A percentile compares a stretch with the other conserved stretches of the same genome.
Evolutionary conservation across 305 asterid species (phyloP).

Genomic region (Fraxinus sp.): DNA sequence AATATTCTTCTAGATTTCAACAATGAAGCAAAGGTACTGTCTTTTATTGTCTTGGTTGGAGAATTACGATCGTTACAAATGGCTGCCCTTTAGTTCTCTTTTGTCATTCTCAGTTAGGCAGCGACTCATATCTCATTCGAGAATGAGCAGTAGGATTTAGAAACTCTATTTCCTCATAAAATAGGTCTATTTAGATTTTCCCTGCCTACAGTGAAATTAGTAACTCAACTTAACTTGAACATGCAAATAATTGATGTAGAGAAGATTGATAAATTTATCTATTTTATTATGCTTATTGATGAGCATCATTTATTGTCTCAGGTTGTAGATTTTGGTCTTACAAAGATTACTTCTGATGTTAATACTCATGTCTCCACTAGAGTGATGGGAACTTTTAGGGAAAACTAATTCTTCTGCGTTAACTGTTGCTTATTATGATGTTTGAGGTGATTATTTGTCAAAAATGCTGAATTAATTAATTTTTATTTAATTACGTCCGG

Average conservation of each 20-base stretch:
- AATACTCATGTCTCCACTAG: slow-evolving; percentile 90
- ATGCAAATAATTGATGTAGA: not conserved
- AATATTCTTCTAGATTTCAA: slow-evolving; percentile 74
- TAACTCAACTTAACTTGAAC: not conserved
- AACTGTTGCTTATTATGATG: not conserved
- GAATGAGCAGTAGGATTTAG: not conserved
- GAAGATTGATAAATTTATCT: slow-evolving; percentile 6
- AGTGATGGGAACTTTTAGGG: slow-evolving; percentile 98
- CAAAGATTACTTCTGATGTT: slow-evolving; percentile 63
- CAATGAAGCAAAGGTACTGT: slow-evolving; percentile 70
- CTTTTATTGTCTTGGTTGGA: not conserved
- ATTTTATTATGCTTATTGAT: slow-evolving; percentile 11
- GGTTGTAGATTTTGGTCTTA: slow-evolving; percentile 98
- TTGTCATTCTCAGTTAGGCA: not conserved
- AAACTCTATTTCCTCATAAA: not conserved
- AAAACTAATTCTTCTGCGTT: slow-evolving; percentile 17
- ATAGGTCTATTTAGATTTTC: not conserved
- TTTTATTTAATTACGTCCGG: too few species aligned
- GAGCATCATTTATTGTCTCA: slow-evolving; percentile 33
- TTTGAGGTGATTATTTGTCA: not conserved
- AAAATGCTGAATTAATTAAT: too few species aligned
- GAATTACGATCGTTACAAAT: not conserved
- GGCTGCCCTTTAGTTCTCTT: not conserved
- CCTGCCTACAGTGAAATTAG: not conserved
- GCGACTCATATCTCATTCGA: not conserved